Conservation (phyloP, 257 asterid genomes). For the Solanum chilense region DNA sequence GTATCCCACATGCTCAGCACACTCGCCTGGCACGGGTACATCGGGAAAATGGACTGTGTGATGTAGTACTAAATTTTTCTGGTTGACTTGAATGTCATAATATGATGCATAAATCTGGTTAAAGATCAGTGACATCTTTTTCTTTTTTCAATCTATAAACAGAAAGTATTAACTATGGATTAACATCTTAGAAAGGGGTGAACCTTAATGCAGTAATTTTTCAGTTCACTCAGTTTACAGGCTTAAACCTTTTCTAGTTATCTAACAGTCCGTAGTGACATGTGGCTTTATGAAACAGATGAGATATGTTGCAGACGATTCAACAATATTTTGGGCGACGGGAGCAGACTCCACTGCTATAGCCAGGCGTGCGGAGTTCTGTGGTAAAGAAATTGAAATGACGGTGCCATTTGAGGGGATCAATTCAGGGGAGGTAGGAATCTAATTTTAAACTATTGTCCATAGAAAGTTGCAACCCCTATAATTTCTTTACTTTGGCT, state of each 20-base stretch:
- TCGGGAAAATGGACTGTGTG: background rate
- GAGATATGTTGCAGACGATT: slow-evolving; percentile 74
- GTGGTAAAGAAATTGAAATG: slow-evolving; percentile 84
- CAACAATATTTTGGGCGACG: slow-evolving; percentile 92
- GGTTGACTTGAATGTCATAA: background rate
- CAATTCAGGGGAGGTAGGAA: slow-evolving; percentile 74
- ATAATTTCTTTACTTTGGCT: background rate
- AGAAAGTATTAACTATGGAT: background rate
- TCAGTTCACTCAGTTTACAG: background rate
- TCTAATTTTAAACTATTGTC: background rate
- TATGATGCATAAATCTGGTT: background rate
- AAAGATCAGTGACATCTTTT: background rate
- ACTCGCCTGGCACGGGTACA: background rate
- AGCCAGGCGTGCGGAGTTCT: slow-evolving; percentile 59
- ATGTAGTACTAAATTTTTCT: background rate
- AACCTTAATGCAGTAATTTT: background rate
- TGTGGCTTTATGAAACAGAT: slow-evolving; percentile 35
- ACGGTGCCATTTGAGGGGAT: slow-evolving; percentile 84
- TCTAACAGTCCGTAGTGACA: background rate
- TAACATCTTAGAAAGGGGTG: background rate
- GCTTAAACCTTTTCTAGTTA: background rate
- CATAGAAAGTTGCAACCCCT: background rate
- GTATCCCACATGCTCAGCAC: background rate
- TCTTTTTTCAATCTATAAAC: background rate
- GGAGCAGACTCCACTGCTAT: slow-evolving; percentile 50